These are phyloP conservation scores for Macrolepiota dolichaula DNA, from an alignment of 768 basidiomycete genomes.

Conservation along the genomic window DNA sequence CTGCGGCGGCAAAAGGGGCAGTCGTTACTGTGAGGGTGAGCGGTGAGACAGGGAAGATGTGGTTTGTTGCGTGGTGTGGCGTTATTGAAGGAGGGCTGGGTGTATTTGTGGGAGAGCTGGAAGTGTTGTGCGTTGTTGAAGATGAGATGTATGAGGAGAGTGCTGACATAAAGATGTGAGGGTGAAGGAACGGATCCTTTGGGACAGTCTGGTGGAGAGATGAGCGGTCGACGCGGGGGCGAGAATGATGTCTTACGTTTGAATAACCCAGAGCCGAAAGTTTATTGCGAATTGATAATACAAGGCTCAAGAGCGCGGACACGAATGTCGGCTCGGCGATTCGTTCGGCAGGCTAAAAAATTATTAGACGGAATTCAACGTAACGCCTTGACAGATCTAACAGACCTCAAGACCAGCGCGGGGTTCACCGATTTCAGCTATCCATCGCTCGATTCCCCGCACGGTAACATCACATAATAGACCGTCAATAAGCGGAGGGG, in stretches of 20 bases:
- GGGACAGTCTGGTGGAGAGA: slow-evolving; percentile 37
- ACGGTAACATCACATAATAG: slow-evolving; percentile 77
- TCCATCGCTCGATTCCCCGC: slow-evolving; percentile 69
- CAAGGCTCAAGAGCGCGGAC: slow-evolving; percentile 65
- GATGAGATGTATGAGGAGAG: slow-evolving; percentile 36
- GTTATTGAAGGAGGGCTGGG: slow-evolving; percentile 18
- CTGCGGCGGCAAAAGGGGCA: slow-evolving; percentile 14
- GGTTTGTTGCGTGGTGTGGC: background rate
- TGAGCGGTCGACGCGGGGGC: background rate
- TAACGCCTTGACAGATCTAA: slow-evolving; percentile 6
- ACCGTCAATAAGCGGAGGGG: slow-evolving; percentile 45
- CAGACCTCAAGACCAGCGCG: slow-evolving; percentile 60
- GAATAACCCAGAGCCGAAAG: slow-evolving; percentile 53
- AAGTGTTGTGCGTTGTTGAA: slow-evolving; percentile 15
- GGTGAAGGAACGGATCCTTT: slow-evolving; percentile 78
- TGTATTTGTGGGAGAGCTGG: slow-evolving; percentile 20
- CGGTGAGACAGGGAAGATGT: slow-evolving; percentile 15
- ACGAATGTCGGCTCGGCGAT: slow-evolving; percentile 72
- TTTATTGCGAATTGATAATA: slow-evolving; percentile 68
- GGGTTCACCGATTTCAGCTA: slow-evolving; percentile 58
- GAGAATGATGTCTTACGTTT: slow-evolving; percentile 22
- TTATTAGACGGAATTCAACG: slow-evolving; percentile 2
- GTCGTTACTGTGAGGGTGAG: slow-evolving; percentile 16
- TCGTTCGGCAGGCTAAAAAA: slow-evolving; percentile 59
- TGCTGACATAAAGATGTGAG: slow-evolving; percentile 50